Evolutionary conservation across 169 alveolate genomes (phyloP).

Genomic region (Amoebophrya sp.): DNA sequence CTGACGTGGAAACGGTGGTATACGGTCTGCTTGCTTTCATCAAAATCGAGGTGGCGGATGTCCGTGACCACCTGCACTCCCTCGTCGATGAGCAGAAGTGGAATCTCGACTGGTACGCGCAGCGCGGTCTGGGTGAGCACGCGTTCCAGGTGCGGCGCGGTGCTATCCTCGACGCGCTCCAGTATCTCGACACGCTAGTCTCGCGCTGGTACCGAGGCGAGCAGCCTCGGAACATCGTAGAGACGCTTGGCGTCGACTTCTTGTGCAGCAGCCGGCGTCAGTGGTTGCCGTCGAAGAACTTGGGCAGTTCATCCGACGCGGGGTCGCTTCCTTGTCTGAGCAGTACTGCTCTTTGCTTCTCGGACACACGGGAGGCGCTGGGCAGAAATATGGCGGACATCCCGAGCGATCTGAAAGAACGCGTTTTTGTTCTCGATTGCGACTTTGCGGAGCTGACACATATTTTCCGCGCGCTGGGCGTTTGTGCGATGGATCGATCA

Average conservation of each 20-base stretch:
- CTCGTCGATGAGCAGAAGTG: neutral
- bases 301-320: too few species aligned
- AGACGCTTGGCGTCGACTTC: too few species aligned
- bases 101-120: neutral
- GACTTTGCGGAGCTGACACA: neutral
- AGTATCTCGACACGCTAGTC: neutral
- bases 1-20: neutral
- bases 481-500: neutral
- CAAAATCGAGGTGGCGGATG: neutral
- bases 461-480: neutral
- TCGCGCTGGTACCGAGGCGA: neutral
- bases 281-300: neutral
- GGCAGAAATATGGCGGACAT: neutral
- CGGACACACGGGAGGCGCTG: neutral
- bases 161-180: neutral
- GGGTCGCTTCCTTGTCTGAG: neutral
- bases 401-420: neutral
- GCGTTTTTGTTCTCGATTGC: neutral
- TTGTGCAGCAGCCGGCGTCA: too few species aligned
- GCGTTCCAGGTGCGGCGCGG: neutral
- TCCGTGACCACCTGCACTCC: neutral
- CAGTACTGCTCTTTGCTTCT: neutral
- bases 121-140: neutral
- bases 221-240: neutral
- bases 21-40: neutral